Evolutionary conservation across 2,329 filamentous ascomycete species (phyloP), one percentile per base, ranked within the genome.

Genomic region (Macrophomina pseudophaseolina): DNA sequence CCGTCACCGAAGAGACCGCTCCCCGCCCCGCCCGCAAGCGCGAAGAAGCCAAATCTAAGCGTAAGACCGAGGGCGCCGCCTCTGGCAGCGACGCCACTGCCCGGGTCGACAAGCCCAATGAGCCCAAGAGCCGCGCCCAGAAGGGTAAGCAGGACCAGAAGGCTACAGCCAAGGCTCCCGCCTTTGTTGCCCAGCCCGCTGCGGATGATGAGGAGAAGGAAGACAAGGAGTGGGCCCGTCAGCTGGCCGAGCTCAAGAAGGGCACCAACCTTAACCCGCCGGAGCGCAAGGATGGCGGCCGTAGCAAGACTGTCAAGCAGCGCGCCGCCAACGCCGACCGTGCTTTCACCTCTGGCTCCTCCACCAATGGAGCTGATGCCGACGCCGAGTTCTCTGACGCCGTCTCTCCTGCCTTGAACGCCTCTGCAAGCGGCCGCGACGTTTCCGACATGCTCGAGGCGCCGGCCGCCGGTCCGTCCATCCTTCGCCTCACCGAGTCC

Each of bases 391-490:
- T 90, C 72, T 93, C 93, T 3, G 84, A 90, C 7, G 84, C 85
- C 67, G 83, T 84, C 52, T 94, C 92, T 11, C 91, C 92, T 38
- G 82, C 87, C 60, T 81, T 84, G 58, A 78, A 77, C 48, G 78
- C 81, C 44, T 67, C 71, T 35, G 83, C 82, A 14, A 84, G 87
- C 67, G 85, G 86, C 68, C 88, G 86, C 65, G 91, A 91, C 75
- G 88, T 97, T 66, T 91, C 91, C 65, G 94, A 97, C 80, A 98
- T 98, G 94, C 88, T 98, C 16, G 93, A 97, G 80, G 83, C 90
- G 58, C 80, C 87, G 51, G 79, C 87, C 2, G 77, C 88, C 46
- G 90, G 88, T 64, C 91, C 93, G 30, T 89, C 89, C 0, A 88
- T 96, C 56, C 84, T 97, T 69, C 91, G 91, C 69, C 84, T 98